A percentile compares a stretch with the other conserved stretches of the same genome.
These are phyloP conservation scores for Coniochaeta sp. DNA, from an alignment of 2,329 filamentous ascomycete genomes.

Conservation along the genomic window DNA sequence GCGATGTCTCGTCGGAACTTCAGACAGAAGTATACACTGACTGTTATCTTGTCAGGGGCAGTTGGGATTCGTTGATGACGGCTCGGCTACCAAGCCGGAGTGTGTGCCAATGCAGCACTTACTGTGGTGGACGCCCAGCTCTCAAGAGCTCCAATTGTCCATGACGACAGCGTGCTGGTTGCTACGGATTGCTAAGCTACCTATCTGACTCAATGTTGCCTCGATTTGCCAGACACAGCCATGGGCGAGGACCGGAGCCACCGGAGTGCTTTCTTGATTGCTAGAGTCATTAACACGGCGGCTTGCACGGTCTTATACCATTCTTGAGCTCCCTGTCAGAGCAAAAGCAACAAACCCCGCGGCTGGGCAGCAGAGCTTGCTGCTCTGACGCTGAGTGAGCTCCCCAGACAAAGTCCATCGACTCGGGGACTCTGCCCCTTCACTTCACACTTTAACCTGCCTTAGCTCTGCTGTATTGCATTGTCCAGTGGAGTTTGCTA, in stretches of 20 bases:
- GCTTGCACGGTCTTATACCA: background rate
- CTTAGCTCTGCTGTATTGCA: background rate
- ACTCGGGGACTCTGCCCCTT: background rate
- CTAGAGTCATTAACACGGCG: background rate
- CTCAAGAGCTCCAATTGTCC: background rate
- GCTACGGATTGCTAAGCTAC: background rate
- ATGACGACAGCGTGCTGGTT: background rate
- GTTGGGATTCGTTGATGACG: background rate
- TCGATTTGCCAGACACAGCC: background rate
- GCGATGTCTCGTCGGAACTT: background rate
- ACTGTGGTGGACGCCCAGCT: no score
- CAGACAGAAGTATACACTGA: background rate
- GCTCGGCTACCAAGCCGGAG: no score
- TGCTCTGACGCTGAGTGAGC: conserved; percentile 1
- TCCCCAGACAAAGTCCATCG: background rate
- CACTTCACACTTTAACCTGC: background rate
- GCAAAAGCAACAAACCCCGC: background rate
- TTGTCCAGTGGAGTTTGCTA: background rate
- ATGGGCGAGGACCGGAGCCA: background rate
- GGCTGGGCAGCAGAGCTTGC: background rate
- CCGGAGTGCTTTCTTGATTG: background rate
- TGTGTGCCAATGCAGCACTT: no score
- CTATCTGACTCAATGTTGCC: background rate
- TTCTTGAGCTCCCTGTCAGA: background rate
- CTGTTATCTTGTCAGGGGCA: background rate